Conservation (phyloP, 208 protist species). For the Wallacemonas sp. region DNA sequence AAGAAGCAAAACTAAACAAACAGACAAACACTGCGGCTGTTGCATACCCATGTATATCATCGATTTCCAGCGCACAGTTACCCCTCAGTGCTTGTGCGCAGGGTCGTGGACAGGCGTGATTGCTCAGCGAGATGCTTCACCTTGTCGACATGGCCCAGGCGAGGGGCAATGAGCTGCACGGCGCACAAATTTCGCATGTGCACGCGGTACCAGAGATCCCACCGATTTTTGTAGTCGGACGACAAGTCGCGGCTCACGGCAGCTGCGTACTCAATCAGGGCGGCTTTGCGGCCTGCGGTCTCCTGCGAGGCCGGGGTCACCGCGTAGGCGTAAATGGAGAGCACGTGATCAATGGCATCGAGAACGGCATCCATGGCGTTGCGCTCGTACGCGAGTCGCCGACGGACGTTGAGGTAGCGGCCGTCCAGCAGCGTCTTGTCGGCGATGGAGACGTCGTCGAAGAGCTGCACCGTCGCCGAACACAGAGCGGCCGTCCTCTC, state of each 20-base stretch:
- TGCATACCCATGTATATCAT: no score
- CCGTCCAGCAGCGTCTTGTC: slow-evolving; percentile 38
- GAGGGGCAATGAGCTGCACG: slow-evolving; percentile 12
- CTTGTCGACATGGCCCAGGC: neutral
- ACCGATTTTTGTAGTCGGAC: slow-evolving; percentile 49
- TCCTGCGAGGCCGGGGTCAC: slow-evolving; percentile 31
- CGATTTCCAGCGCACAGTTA: no score
- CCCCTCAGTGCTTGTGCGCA: neutral
- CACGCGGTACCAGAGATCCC: slow-evolving; percentile 47
- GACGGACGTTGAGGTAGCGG: slow-evolving; percentile 62
- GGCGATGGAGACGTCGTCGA: slow-evolving; percentile 29
- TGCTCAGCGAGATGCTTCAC: neutral
- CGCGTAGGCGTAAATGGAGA: slow-evolving; percentile 49
- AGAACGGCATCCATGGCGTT: slow-evolving; percentile 65
- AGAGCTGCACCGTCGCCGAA: slow-evolving; percentile 26
- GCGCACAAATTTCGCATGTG: slow-evolving; percentile 21
- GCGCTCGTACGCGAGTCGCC: slow-evolving; percentile 63
- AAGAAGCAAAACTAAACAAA: neutral
- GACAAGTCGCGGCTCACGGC: slow-evolving; percentile 53
- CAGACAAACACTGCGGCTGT: no score
- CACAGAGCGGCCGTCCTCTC: slow-evolving; percentile 17
- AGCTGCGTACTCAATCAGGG: slow-evolving; percentile 34
- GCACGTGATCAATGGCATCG: slow-evolving; percentile 68
- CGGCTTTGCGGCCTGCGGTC: slow-evolving; percentile 13
- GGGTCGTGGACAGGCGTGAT: neutral